Percentiles rank a stretch among this genome's conserved stretches.
Evolutionary conservation across 768 basidiomycete species (phyloP).

Genomic region (Lactarius sanguifluus): DNA sequence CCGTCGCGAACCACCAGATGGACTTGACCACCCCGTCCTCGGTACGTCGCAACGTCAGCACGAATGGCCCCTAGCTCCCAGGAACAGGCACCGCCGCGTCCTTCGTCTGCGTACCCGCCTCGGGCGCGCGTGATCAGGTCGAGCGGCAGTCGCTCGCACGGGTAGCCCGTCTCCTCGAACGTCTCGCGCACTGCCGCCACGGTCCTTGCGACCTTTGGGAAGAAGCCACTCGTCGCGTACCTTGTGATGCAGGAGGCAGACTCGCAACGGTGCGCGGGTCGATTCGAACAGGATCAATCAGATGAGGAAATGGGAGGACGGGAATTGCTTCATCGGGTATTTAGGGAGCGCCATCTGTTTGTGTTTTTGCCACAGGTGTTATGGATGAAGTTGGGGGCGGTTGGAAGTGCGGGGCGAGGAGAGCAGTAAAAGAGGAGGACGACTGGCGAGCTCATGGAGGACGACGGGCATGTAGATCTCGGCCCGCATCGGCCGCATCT

Average conservation of each 20-base stretch:
- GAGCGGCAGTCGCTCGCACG: conserved; percentile 49
- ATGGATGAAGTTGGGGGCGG: background rate
- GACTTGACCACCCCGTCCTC: conserved; percentile 41
- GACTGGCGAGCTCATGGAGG: background rate
- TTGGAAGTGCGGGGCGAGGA: background rate
- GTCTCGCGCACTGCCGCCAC: conserved; percentile 60
- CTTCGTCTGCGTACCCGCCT: conserved; percentile 42
- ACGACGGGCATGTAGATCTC: background rate
- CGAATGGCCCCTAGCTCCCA: conserved; percentile 38
- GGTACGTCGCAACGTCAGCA: conserved; percentile 37
- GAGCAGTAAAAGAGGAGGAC: background rate
- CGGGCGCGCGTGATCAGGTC: conserved; percentile 54
- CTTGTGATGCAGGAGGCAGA: conserved; percentile 37
- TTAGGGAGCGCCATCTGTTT: conserved; percentile 10
- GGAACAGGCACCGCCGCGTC: conserved; percentile 33
- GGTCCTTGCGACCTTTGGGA: conserved; percentile 64
- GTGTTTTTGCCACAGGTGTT: background rate
- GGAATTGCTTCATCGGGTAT: conserved; percentile 18
- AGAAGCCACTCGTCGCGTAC: conserved; percentile 42
- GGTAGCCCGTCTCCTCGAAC: conserved; percentile 64
- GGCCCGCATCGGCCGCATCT: background rate
- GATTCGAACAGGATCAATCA: conserved; percentile 35
- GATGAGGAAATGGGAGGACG: conserved; percentile 32
- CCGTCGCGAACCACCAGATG: conserved; percentile 53
- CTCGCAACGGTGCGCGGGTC: conserved; percentile 28